Percentiles rank a stretch among this genome's conserved stretches.
Evolutionary conservation across 441 rosid species (phyloP).

Genomic region (Populus hybrid): DNA sequence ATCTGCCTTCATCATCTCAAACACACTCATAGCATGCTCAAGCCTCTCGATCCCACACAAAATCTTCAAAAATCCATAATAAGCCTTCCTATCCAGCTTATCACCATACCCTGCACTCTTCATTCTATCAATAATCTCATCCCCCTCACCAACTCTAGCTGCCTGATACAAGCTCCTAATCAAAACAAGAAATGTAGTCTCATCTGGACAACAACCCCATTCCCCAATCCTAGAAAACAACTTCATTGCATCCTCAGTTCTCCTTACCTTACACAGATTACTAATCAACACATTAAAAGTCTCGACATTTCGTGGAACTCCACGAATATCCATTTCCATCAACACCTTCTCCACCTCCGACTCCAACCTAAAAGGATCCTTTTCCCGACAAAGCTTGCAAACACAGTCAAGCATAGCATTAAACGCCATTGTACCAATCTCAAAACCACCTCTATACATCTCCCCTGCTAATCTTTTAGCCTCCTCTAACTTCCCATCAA

Average conservation of each 20-base stretch:
- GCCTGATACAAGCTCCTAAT: slow-evolving; percentile 86
- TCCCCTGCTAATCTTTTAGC: slow-evolving; percentile 87
- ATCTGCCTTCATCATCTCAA: too few species aligned
- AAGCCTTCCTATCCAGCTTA: too few species aligned
- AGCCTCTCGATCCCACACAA: too few species aligned
- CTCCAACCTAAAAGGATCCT: too few species aligned
- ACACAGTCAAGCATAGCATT: too few species aligned
- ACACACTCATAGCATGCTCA: too few species aligned
- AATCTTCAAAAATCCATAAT: too few species aligned
- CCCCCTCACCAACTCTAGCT: slow-evolving; percentile 79
- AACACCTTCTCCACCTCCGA: slow-evolving; percentile 40
- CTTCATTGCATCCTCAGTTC: slow-evolving; percentile 73
- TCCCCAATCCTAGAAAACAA: slow-evolving; percentile 77
- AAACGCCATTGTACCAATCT: too few species aligned
- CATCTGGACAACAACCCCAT: slow-evolving; percentile 72
- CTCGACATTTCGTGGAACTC: slow-evolving; percentile 78
- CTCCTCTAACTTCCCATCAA: slow-evolving; percentile 55
- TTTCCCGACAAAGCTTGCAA: too few species aligned
- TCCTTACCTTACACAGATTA: slow-evolving; percentile 80
- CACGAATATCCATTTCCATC: slow-evolving; percentile 62
- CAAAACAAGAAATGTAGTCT: slow-evolving; percentile 58
- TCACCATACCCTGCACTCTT: slow-evolving; percentile 54
- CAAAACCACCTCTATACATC: slow-evolving; percentile 79
- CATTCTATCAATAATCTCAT: slow-evolving; percentile 88
- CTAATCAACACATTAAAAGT: slow-evolving; percentile 77